Evolutionary conservation across 768 basidiomycete species (phyloP).

Genomic region (Thelephora aurantiotincta): DNA sequence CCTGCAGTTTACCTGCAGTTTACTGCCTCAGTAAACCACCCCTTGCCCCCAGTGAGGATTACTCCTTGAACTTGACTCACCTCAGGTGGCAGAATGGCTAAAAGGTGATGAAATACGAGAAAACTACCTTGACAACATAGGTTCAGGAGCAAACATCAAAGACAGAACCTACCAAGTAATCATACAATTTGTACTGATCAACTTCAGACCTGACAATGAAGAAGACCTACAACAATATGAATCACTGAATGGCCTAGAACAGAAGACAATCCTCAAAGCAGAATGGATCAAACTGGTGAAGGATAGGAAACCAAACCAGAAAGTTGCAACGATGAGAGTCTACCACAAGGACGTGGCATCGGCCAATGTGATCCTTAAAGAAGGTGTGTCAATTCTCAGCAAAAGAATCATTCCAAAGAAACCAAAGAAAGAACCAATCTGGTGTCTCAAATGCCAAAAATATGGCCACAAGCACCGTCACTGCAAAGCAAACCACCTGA

Average conservation of each 20-base stretch:
- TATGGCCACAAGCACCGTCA: not conserved
- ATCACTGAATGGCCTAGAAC: not conserved
- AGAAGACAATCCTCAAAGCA: not conserved
- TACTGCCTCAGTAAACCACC: no score
- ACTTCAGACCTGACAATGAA: constrained; percentile 1
- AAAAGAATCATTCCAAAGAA: not conserved
- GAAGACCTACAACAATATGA: constrained; percentile 1
- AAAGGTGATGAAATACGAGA: no score
- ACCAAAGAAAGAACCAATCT: not conserved
- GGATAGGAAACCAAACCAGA: not conserved
- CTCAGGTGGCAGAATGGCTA: no score
- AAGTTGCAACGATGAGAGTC: not conserved
- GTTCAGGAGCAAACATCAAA: not conserved
- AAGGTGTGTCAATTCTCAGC: not conserved
- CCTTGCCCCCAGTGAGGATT: no score
- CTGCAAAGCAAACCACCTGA: not conserved
- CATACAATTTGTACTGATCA: constrained; percentile 1
- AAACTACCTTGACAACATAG: not conserved
- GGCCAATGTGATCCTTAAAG: not conserved
- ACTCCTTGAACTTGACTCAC: no score
- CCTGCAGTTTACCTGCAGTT: no score
- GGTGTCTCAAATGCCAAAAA: no score
- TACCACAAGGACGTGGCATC: not conserved
- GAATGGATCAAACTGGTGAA: no score
- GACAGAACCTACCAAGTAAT: not conserved